phyloP scores from a whole-genome alignment of 768 basidiomycete species.

The Pulveroboletus sp. region DNA sequence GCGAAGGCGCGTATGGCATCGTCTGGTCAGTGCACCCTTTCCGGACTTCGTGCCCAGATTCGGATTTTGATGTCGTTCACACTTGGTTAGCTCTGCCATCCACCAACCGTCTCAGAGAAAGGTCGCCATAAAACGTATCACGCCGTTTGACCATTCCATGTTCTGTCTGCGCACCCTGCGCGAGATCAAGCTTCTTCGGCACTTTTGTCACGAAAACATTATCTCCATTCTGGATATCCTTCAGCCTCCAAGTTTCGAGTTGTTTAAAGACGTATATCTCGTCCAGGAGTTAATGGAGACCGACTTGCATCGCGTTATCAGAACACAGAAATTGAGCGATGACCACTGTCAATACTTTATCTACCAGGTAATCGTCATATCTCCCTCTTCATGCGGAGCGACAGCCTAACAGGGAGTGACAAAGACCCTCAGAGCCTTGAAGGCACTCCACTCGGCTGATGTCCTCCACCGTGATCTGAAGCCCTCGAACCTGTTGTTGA shows the following conservation, averaged over 20 bases:
- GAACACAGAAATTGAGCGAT: constrained; percentile 89
- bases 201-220: constrained; percentile 84
- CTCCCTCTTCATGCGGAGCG: not conserved
- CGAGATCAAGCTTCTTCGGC: constrained; percentile 90
- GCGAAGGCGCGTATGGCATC: constrained; percentile 93
- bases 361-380: constrained; percentile 63
- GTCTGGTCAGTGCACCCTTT: constrained; percentile 48
- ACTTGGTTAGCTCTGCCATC: constrained; percentile 53
- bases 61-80: constrained; percentile 4
- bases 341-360: constrained; percentile 98
- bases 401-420: constrained; percentile 1
- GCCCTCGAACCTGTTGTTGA: constrained; percentile 91
- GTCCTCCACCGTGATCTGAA: constrained; percentile 96
- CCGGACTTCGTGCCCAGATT: not conserved
- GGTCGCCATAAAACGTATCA: constrained; percentile 95
- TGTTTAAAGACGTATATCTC: constrained; percentile 82
- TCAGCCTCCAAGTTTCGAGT: constrained; percentile 65
- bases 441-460: constrained; percentile 92
- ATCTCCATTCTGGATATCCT: constrained; percentile 95
- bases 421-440: constrained; percentile 85
- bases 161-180: constrained; percentile 80
- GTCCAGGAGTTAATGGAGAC: constrained; percentile 84
- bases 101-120: constrained; percentile 73
- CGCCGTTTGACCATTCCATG: constrained; percentile 93
- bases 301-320: constrained; percentile 93